These are phyloP conservation scores for Asterella californica DNA, from an alignment of 225 moss, liverwort and hornwort genomes.

Conservation along the genomic window DNA sequence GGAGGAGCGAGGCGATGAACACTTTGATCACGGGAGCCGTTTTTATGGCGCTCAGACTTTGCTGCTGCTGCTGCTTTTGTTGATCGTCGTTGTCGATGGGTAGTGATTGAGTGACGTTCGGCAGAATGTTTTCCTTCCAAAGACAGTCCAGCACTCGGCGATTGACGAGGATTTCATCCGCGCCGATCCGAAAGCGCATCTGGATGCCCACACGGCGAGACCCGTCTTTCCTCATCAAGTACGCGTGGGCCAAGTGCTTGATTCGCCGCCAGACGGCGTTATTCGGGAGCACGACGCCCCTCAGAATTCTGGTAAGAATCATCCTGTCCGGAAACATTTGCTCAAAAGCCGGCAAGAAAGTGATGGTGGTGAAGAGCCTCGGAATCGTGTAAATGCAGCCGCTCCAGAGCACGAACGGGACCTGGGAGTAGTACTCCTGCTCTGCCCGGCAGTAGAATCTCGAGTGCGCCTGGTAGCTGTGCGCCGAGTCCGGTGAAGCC, in stretches of 20 bases:
- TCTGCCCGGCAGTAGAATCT: slow-evolving; percentile 66
- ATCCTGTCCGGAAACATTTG: slow-evolving; percentile 62
- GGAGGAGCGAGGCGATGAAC: slow-evolving; percentile 57
- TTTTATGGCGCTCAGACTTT: neutral
- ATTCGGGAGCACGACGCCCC: slow-evolving; percentile 49
- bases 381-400: slow-evolving; percentile 73
- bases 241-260: slow-evolving; percentile 36
- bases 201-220: slow-evolving; percentile 66
- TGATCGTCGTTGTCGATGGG: neutral
- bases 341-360: slow-evolving; percentile 52
- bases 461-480: slow-evolving; percentile 50
- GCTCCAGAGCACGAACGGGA: slow-evolving; percentile 66
- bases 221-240: slow-evolving; percentile 28
- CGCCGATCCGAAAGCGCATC: slow-evolving; percentile 52
- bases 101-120: slow-evolving; percentile 2
- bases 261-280: slow-evolving; percentile 62
- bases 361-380: slow-evolving; percentile 60
- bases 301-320: slow-evolving; percentile 54
- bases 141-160: slow-evolving; percentile 49
- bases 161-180: slow-evolving; percentile 38
- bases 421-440: slow-evolving; percentile 49
- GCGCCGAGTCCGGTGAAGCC: slow-evolving; percentile 6
- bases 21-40: slow-evolving; percentile 18
- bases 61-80: neutral
- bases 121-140: slow-evolving; percentile 40